Conservation (phyloP, 148 eudicot species). For the Camellia granthamiana region DNA sequence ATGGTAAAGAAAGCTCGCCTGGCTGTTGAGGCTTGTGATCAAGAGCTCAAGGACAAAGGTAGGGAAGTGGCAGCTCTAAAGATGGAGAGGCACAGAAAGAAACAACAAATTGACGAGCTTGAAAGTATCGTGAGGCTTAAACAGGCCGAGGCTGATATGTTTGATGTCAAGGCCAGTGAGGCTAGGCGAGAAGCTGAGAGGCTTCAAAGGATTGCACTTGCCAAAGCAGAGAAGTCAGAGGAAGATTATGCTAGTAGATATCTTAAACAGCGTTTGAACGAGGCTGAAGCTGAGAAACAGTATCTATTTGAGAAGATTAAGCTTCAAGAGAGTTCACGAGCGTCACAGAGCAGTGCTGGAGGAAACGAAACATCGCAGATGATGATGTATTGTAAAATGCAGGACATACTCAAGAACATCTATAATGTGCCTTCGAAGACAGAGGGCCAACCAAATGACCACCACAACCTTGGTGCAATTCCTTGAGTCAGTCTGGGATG, state of each 20-base stretch:
- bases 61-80: slow-evolving; percentile 52
- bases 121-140: slow-evolving; percentile 60
- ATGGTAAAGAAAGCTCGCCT: slow-evolving; percentile 60
- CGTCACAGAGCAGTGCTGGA: slow-evolving; percentile 38
- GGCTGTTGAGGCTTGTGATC: slow-evolving; percentile 63
- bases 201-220: slow-evolving; percentile 50
- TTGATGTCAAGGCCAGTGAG: slow-evolving; percentile 61
- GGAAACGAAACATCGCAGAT: slow-evolving; percentile 37
- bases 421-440: slow-evolving; percentile 30
- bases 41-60: slow-evolving; percentile 61
- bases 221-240: slow-evolving; percentile 55
- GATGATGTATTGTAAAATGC: slow-evolving; percentile 47
- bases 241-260: slow-evolving; percentile 63
- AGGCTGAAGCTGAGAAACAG: slow-evolving; percentile 73
- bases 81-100: slow-evolving; percentile 58
- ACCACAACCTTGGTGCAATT: slow-evolving; percentile 23
- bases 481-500: slow-evolving; percentile 22
- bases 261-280: slow-evolving; percentile 50
- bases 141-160: slow-evolving; percentile 77
- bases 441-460: slow-evolving; percentile 36
- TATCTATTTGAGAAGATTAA: slow-evolving; percentile 55
- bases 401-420: slow-evolving; percentile 52
- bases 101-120: slow-evolving; percentile 64
- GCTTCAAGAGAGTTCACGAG: slow-evolving; percentile 57
- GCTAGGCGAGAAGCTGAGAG: slow-evolving; percentile 68